Evolutionary conservation across 2,329 filamentous ascomycete species (phyloP).

Genomic region (Colletotrichum musae): DNA sequence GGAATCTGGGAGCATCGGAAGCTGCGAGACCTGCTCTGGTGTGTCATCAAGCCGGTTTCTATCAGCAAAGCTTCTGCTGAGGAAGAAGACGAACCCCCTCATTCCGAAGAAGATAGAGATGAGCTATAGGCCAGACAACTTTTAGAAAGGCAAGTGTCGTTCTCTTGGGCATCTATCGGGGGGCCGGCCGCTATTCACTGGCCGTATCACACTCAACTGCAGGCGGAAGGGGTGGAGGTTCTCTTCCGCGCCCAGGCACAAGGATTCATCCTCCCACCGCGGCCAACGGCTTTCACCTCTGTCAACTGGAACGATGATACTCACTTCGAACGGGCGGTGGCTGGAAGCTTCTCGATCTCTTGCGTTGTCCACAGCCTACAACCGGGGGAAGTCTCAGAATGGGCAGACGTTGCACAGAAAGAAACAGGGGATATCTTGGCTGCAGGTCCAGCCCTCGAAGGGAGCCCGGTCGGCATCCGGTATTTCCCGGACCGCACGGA

Average conservation of each 20-base stretch:
- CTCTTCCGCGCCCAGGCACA: not conserved
- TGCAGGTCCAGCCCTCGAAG: too few relatives aligned
- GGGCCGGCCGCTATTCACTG: not conserved
- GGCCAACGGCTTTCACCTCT: not conserved
- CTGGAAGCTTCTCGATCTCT: not conserved
- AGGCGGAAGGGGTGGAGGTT: not conserved
- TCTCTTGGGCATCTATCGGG: not conserved
- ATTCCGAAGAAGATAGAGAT: too few relatives aligned
- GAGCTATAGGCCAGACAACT: not conserved
- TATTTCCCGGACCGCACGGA: not conserved
- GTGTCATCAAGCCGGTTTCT: not conserved
- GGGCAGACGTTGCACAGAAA: not conserved
- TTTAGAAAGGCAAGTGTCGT: not conserved
- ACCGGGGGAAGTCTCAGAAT: not conserved
- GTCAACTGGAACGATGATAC: not conserved
- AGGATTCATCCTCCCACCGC: not conserved
- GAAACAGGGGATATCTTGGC: not conserved
- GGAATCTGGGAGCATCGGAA: not conserved
- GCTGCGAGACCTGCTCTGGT: not conserved
- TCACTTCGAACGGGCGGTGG: not conserved
- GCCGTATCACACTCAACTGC: not conserved
- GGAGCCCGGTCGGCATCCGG: not conserved
- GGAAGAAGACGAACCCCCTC: too few relatives aligned
- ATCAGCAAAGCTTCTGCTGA: not conserved
- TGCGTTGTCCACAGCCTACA: not conserved